phyloP scores from a whole-genome alignment of 805 yeast genomes.

The Ogataea trehalophila region DNA sequence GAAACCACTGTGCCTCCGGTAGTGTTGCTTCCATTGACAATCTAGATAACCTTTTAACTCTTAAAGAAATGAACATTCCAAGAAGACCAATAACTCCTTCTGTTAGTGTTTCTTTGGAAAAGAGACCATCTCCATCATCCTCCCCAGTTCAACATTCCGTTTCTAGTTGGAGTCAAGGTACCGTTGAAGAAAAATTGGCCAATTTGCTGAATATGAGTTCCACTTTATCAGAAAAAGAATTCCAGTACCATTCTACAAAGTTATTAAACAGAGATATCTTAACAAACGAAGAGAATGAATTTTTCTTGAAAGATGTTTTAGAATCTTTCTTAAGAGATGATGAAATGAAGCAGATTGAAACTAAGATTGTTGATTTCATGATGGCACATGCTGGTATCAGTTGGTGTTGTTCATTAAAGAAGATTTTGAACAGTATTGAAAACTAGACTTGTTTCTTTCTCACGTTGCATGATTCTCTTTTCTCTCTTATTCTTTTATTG shows the following conservation, averaged over 20 bases:
- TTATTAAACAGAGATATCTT: conserved; percentile 25
- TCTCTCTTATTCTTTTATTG: not conserved
- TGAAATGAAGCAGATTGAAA: conserved; percentile 22
- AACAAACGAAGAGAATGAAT: conserved; percentile 24
- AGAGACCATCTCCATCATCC: not conserved
- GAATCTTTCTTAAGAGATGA: conserved; percentile 17
- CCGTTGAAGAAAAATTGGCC: conserved; percentile 15
- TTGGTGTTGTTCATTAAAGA: conserved; percentile 69
- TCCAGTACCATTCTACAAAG: conserved; percentile 39
- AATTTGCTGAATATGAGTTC: conserved; percentile 26
- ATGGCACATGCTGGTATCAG: conserved; percentile 49
- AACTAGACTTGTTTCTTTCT: not conserved
- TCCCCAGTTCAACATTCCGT: conserved; percentile 3
- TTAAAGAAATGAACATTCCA: conserved; percentile 3
- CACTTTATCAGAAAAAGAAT: conserved; percentile 37
- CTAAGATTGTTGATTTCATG: conserved; percentile 45
- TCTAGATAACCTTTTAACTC: conserved; percentile 1
- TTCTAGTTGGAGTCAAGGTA: not conserved
- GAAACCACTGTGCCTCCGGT: conserved; percentile 1
- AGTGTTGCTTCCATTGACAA: not conserved
- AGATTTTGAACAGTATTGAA: conserved; percentile 38
- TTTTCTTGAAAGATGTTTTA: conserved; percentile 23
- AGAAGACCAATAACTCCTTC: conserved; percentile 5
- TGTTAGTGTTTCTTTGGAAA: conserved; percentile 2
- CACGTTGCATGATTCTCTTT: too few relatives aligned